Evolutionary conservation across 1,284 basidiomycete species (phyloP), one percentile per base, ranked within the genome.

Genomic region (Trichosporon sp.): DNA sequence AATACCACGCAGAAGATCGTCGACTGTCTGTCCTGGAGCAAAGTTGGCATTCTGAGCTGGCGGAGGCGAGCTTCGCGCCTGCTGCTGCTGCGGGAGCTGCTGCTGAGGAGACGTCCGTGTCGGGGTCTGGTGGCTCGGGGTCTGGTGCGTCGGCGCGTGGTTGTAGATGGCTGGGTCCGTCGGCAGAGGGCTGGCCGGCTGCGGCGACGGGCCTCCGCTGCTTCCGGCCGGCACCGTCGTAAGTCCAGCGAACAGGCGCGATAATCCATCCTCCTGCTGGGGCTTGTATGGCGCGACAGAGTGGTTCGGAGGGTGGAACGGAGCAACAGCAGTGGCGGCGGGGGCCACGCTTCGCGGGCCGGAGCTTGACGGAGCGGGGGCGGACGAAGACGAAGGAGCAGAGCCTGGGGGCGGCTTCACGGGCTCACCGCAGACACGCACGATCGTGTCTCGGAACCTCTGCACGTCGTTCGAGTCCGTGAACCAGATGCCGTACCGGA

Each of bases 401-500:
- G 37, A 35, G 32, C 54, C 67, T 26, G 56, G 10, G 56, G 59
- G 19, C 32, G 43, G 48, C 74, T 73, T 68, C 71, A 74, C 69
- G 61, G 80, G 79, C 67, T 80, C 78, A 2, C 81, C 81, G 56
- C 78, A 79, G 65, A 83, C 78, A 78, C 75, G 65, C 4, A 79
- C 67, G 21, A 83, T 78, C 6, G 74, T 74, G 31, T 70, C 70
- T 12, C 75, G 70, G 71, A 82, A 81, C 38, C 73, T 66, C 38
- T 76, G 72, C 1, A 81, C 76, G 8, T 77, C 78, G 14, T 64
- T 46, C 7, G 76, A 76, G 56, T 81, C 81, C 5, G 75, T 76
- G 63, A 82, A 82, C 80, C 80, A 81, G 59, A 82, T 76, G 2
- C 79, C 80, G 65, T 74, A 72, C 6, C 51, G 65, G 35, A 70